Evolutionary conservation across 192 early-diverging fungal genomes (phyloP).

Genomic region (Haplosporangium gracile): DNA sequence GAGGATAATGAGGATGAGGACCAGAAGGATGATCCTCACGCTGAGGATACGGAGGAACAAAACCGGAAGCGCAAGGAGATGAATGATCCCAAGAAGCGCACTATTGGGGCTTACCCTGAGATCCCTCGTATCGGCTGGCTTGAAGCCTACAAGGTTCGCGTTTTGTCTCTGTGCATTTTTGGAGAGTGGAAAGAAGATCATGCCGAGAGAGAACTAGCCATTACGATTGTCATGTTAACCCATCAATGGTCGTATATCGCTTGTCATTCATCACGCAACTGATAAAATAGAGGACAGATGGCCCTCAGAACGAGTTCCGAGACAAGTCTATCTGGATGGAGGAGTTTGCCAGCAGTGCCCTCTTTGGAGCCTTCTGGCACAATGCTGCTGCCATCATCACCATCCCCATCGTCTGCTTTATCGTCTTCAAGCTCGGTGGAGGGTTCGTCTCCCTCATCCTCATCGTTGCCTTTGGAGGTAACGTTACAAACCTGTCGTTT

Average conservation of each 20-base stretch:
- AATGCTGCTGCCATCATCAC: slow-evolving; percentile 17
- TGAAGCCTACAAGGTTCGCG: slow-evolving; percentile 21
- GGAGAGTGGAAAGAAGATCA: not conserved
- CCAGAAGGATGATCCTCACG: not conserved
- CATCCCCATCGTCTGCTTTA: slow-evolving; percentile 14
- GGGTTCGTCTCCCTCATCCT: slow-evolving; percentile 20
- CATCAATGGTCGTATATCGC: not conserved
- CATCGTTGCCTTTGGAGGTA: slow-evolving; percentile 30
- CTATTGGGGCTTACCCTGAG: slow-evolving; percentile 18
- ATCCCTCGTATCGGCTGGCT: slow-evolving; percentile 27
- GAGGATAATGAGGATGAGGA: not conserved
- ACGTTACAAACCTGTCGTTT: not conserved
- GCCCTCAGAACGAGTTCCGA: slow-evolving; percentile 24
- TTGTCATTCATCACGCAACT: no score
- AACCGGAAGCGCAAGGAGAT: not conserved
- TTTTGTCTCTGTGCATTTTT: not conserved
- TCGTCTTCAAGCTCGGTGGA: slow-evolving; percentile 24
- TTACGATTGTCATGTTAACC: not conserved
- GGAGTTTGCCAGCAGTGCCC: slow-evolving; percentile 26
- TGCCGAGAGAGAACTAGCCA: not conserved
- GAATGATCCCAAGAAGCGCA: slow-evolving; percentile 17
- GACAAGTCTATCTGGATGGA: slow-evolving; percentile 30
- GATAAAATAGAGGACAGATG: slow-evolving; percentile 11
- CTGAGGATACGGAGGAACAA: not conserved
- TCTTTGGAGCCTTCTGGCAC: slow-evolving; percentile 29